Evolutionary conservation across 176 grass and related monocot genomes (phyloP).

Genomic region (Lolium perenne): DNA sequence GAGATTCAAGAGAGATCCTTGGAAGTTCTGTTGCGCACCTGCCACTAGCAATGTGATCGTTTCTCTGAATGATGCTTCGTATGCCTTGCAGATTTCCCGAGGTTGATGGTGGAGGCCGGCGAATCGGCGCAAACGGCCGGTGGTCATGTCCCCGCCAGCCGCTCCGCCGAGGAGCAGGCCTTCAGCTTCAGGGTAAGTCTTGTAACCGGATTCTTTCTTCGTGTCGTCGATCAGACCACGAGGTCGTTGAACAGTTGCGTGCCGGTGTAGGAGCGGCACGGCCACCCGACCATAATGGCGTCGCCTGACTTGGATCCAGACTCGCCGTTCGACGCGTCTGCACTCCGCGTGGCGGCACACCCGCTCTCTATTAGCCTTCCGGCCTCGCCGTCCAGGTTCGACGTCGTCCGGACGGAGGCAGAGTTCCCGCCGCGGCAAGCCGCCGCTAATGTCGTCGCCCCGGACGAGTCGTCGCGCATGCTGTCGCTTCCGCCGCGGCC

Average conservation of each 20-base stretch:
- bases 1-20: neutral
- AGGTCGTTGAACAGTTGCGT: constrained; percentile 30
- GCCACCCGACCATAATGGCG: neutral
- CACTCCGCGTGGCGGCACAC: constrained; percentile 34
- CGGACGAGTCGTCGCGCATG: neutral
- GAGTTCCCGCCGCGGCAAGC: constrained; percentile 17
- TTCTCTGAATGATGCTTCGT: neutral
- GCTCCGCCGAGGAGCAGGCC: neutral
- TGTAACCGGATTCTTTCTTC: neutral
- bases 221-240: neutral
- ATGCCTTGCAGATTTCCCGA: constrained; percentile 33
- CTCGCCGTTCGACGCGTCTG: constrained; percentile 23
- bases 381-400: constrained; percentile 58
- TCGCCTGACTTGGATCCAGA: neutral
- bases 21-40: neutral
- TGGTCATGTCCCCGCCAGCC: constrained; percentile 3
- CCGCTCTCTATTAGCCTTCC: constrained; percentile 83
- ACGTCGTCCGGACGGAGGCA: neutral
- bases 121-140: neutral
- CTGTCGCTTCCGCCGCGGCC: neutral
- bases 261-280: constrained; percentile 42
- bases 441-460: neutral
- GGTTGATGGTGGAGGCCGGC: constrained; percentile 41
- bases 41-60: neutral
- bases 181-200: constrained; percentile 44